Conservation (phyloP, 2,329 filamentous ascomycete genomes). For the Biscogniauxia mediterranea region DNA sequence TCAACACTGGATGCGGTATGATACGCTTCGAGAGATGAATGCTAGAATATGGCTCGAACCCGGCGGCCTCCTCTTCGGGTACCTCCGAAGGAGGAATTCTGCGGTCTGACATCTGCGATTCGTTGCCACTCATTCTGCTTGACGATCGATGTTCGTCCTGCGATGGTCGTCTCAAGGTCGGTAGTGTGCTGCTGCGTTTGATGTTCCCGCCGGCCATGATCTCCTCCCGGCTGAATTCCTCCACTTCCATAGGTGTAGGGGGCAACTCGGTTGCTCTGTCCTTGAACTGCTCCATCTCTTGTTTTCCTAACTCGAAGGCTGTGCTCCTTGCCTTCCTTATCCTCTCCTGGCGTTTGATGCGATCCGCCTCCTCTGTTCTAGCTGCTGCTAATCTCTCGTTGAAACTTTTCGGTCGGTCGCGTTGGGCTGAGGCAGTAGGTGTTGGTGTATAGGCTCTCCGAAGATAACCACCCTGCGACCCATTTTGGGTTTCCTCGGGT, state of each 20-base stretch:
- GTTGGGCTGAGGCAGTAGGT: constrained; percentile 26
- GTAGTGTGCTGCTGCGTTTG: constrained; percentile 44
- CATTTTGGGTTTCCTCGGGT: constrained; percentile 29
- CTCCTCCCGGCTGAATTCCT: constrained; percentile 63
- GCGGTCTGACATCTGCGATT: constrained; percentile 23
- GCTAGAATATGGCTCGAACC: constrained; percentile 83
- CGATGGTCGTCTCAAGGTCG: constrained; percentile 29
- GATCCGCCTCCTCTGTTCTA: constrained; percentile 52
- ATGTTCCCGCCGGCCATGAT: constrained; percentile 46
- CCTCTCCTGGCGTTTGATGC: constrained; percentile 49
- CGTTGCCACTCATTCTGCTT: constrained; percentile 15
- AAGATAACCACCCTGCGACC: constrained; percentile 39
- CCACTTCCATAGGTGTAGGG: constrained; percentile 44
- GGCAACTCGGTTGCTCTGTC: constrained; percentile 54
- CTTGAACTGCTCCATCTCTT: constrained; percentile 61
- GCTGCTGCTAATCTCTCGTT: constrained; percentile 81
- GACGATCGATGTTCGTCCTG: constrained; percentile 14
- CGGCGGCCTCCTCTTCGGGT: constrained; percentile 51
- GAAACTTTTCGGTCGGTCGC: constrained; percentile 59
- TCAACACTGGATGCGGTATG: constrained; percentile 76
- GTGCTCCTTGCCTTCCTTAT: constrained; percentile 53
- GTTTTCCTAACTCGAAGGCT: constrained; percentile 55
- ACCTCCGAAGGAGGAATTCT: constrained; percentile 34
- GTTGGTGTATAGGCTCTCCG: constrained; percentile 43
- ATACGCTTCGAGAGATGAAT: constrained; percentile 81